A percentile compares a stretch with the other conserved stretches of the same genome.
phyloP scores from a whole-genome alignment of 495 filamentous ascomycete genomes.

The Penicillium ochrochloron region DNA sequence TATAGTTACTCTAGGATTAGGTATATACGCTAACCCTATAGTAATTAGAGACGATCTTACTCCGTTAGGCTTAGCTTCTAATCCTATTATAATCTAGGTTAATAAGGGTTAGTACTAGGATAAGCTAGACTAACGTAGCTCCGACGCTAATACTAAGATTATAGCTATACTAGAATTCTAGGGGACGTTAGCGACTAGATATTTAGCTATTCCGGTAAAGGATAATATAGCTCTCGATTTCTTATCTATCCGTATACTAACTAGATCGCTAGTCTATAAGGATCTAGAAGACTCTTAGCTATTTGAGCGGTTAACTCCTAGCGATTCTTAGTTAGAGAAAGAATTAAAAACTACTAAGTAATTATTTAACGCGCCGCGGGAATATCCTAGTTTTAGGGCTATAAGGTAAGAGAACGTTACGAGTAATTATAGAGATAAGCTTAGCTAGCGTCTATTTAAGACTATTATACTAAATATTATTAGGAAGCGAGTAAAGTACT shows the following conservation, averaged over 20 bases:
- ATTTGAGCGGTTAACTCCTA: background rate
- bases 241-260: background rate
- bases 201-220: background rate
- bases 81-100: slow-evolving; percentile 9
- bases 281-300: too few species aligned
- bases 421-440: slow-evolving; percentile 10
- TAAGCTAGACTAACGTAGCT: slow-evolving; percentile 2
- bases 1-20: background rate
- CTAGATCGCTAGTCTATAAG: too few species aligned
- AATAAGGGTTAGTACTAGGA: slow-evolving; percentile 3
- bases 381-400: background rate
- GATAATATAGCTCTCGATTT: background rate
- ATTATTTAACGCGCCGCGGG: background rate
- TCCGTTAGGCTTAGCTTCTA: slow-evolving; percentile 8
- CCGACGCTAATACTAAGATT: slow-evolving; percentile 5
- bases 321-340: background rate
- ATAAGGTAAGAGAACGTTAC: background rate
- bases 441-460: slow-evolving; percentile 8
- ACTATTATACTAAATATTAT: slow-evolving; percentile 7
- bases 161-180: slow-evolving; percentile 14
- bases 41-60: slow-evolving; percentile 7
- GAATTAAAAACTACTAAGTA: too few species aligned
- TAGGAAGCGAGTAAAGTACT: slow-evolving; percentile 13
- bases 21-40: slow-evolving; percentile 10
- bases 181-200: background rate